Conservation (phyloP, 1,284 basidiomycete genomes). For the Heterobasidion annosum region DNA sequence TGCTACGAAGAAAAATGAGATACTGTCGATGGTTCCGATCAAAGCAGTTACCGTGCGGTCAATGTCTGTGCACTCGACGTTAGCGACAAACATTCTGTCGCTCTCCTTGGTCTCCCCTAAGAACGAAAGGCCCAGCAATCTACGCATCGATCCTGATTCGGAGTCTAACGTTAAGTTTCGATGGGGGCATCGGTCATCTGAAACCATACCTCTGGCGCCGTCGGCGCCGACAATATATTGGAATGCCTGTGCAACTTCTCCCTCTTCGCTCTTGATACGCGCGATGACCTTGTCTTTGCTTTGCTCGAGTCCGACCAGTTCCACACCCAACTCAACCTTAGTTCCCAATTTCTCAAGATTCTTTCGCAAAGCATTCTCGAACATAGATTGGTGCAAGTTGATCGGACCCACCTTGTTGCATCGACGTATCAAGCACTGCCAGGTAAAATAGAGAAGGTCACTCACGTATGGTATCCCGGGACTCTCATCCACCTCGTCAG, state of each 20-base stretch:
- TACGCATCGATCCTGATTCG: constrained; percentile 5
- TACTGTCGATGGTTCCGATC: background rate
- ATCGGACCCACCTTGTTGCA: background rate
- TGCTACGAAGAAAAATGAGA: background rate
- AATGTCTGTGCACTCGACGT: constrained; percentile 10
- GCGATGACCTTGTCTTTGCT: constrained; percentile 6
- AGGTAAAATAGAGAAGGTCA: background rate
- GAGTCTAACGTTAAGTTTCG: background rate
- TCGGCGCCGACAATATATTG: constrained; percentile 13
- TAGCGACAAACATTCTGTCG: constrained; percentile 11
- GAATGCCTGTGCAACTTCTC: constrained; percentile 1
- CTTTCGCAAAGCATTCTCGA: constrained; percentile 10
- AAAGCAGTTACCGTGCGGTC: constrained; percentile 6
- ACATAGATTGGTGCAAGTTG: constrained; percentile 3
- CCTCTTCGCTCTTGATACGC: background rate
- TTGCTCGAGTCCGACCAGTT: constrained; percentile 10
- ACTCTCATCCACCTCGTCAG: constrained; percentile 1
- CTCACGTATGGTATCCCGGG: constrained; percentile 9
- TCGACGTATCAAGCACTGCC: background rate
- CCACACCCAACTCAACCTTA: constrained; percentile 10
- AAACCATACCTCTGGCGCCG: constrained; percentile 10
- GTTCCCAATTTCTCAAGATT: constrained; percentile 8
- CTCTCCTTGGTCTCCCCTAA: constrained; percentile 14
- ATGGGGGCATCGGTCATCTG: background rate
- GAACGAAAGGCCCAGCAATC: constrained; percentile 12